Evolutionary conservation across 1,139 yeast species (phyloP).

Genomic region (Lodderomyces orthopsilosis): DNA sequence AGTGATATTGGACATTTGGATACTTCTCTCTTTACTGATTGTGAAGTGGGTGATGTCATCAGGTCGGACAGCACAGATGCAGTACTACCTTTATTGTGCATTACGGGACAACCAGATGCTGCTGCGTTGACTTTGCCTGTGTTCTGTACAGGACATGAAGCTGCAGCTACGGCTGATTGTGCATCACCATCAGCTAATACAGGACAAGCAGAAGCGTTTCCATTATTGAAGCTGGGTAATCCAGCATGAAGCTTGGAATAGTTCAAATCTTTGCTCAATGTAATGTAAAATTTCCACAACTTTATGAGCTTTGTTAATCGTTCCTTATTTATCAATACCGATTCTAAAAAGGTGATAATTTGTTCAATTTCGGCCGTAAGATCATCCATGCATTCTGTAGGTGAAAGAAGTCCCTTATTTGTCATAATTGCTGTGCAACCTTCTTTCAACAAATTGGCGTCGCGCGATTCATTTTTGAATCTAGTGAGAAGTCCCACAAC

Average conservation of each 20-base stretch:
- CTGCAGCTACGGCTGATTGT: not conserved
- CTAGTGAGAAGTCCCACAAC: conserved; percentile 36
- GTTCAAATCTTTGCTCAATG: conserved; percentile 32
- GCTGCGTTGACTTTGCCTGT: not conserved
- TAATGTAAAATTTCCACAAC: conserved; percentile 43
- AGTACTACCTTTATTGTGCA: not conserved
- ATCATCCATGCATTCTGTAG: conserved; percentile 3
- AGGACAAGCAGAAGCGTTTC: conserved; percentile 10
- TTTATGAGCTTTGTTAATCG: conserved; percentile 29
- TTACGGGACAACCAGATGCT: conserved; percentile 3
- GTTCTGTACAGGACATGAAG: conserved; percentile 2
- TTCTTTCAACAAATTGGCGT: conserved; percentile 5
- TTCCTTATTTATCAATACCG: conserved; percentile 17
- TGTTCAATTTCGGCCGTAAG: conserved; percentile 1
- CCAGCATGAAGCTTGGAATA: conserved; percentile 37
- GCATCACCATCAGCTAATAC: conserved; percentile 9
- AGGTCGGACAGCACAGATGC: not conserved
- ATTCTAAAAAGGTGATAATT: conserved; percentile 6
- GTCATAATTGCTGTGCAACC: conserved; percentile 2
- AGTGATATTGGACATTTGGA: conserved; percentile 32
- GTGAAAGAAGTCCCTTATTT: not conserved
- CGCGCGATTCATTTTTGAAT: conserved; percentile 18
- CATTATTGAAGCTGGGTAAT: conserved; percentile 27
- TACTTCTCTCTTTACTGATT: conserved; percentile 12
- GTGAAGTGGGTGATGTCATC: not conserved